Evolutionary conservation across 352 stramenopile species (phyloP), one percentile per base, ranked within the genome.

Genomic region (Pythium plurisporium): DNA sequence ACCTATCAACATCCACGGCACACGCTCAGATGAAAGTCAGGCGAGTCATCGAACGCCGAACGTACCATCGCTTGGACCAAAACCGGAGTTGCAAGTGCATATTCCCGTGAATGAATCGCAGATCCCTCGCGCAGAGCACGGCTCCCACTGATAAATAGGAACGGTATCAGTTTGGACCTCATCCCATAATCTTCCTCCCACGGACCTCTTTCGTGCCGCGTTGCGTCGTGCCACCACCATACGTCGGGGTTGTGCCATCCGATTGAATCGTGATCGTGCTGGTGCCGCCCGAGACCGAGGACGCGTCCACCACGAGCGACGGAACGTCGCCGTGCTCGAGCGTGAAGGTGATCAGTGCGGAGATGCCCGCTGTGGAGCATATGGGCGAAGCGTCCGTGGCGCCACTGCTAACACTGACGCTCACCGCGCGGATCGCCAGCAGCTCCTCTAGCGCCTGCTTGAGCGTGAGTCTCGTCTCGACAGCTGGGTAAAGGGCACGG

Each of bases 251-350:
- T 6, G 41, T 26, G 43, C 76, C 79, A 38, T 70, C 79, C 72
- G 33, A 15, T 29, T 86, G 34, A 19, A 87, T 53, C 4, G 72
- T 71, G 25, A 87, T 43, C 12, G 54, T 44, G 11, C 38, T 65
- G 5, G 68, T 74, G 0, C 73, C 73, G 15, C 70, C 72, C 10
- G 59, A 58, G 15, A 86, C 22, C 2, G 37, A 57, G 1, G 74
- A 58, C 5, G 62, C 37, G 6, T 67, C 60, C 17, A 88, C 54
- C 4, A 59, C 38, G 0, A 91, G 68, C 19, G 66, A 44, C 15
- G 78, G 82, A 5, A 93, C 65, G 30, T 86, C 62, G 7, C 80
- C 82, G 41, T 89, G 78, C 47, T 93, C 79, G 34, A 84, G 59
- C 5, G 66, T 76, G 59, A 89, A 93, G 6, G 80, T 87, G 53